Conservation (phyloP, 768 basidiomycete species). For the Lepiota venenata region DNA sequence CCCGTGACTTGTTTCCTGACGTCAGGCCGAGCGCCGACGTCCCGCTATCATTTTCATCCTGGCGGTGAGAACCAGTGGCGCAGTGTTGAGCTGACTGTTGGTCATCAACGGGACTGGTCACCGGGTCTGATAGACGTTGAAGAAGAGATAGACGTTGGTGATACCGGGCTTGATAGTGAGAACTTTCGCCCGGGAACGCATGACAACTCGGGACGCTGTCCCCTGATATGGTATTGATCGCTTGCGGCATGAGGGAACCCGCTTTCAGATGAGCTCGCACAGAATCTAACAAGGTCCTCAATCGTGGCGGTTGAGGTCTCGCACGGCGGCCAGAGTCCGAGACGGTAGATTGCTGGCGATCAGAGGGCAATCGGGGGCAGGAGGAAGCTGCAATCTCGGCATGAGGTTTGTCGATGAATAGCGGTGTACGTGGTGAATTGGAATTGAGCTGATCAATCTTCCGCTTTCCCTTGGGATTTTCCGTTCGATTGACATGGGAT, state of each 20-base stretch:
- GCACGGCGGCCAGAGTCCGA: background rate
- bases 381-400: background rate
- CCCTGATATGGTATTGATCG: background rate
- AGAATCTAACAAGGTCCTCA: background rate
- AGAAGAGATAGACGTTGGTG: background rate
- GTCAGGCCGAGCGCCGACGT: background rate
- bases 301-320: background rate
- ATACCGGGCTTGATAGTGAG: background rate
- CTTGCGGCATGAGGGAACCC: background rate
- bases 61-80: background rate
- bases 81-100: background rate
- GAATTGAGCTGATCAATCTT: too few species aligned
- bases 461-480: background rate
- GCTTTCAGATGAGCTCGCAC: conserved; percentile 2
- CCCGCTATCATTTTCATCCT: background rate
- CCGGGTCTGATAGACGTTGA: conserved; percentile 1
- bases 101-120: background rate
- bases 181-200: background rate
- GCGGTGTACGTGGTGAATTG: background rate
- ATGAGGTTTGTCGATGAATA: background rate
- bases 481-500: background rate
- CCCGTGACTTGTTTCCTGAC: background rate
- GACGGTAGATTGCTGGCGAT: background rate
- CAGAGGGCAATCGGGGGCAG: background rate
- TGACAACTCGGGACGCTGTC: background rate